Conservation (phyloP, 148 eudicot species). For the Linanthus parryae region DNA sequence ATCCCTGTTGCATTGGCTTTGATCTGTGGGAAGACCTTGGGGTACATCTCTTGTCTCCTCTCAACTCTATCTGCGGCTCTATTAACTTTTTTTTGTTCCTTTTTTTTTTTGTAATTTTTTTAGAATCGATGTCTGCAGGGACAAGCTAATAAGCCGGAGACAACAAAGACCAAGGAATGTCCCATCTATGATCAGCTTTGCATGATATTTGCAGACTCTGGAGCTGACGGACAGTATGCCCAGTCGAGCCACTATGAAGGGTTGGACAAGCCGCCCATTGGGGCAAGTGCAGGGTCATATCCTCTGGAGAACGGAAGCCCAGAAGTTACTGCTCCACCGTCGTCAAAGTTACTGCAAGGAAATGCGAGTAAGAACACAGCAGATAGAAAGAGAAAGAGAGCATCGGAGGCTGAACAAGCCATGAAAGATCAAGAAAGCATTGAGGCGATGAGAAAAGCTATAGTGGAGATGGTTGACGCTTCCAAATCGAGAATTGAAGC, state of each 20-base stretch:
- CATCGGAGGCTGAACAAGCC: constrained; percentile 29
- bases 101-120: neutral
- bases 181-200: constrained; percentile 69
- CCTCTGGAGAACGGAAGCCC: constrained; percentile 25
- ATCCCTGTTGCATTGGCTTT: constrained; percentile 53
- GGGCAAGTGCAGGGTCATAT: constrained; percentile 5
- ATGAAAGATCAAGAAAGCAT: constrained; percentile 27
- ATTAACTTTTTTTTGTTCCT: neutral
- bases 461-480: constrained; percentile 55
- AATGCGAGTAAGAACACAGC: constrained; percentile 19
- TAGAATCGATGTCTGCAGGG: constrained; percentile 22
- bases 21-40: constrained; percentile 63
- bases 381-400: constrained; percentile 55
- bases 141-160: constrained; percentile 43
- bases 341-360: constrained; percentile 20
- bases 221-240: constrained; percentile 67
- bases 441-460: constrained; percentile 48
- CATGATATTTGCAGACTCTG: constrained; percentile 62
- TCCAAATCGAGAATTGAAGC: constrained; percentile 25
- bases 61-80: neutral
- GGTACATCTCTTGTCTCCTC: constrained; percentile 26
- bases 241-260: constrained; percentile 80
- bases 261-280: constrained; percentile 27
- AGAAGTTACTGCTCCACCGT: constrained; percentile 25
- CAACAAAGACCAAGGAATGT: constrained; percentile 58